Percentiles rank a stretch among this genome's conserved stretches.
These are phyloP conservation scores for Huntiella bhutanensis DNA, from an alignment of 2,329 filamentous ascomycete species.

Conservation along the genomic window DNA sequence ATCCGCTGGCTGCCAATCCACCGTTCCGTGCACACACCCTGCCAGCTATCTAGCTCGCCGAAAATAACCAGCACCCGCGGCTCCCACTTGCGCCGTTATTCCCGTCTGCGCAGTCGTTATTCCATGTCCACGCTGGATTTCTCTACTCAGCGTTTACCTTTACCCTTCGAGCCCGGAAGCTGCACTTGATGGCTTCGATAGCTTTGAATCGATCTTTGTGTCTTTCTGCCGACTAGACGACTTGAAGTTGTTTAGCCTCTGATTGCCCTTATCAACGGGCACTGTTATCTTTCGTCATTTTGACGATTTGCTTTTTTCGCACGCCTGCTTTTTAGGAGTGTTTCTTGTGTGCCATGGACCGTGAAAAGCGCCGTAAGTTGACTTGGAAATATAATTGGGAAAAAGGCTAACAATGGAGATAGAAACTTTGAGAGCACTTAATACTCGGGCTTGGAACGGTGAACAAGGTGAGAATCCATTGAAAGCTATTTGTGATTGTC, in stretches of 20 bases:
- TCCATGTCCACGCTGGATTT: conserved; percentile 10
- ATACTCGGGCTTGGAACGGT: conserved; percentile 73
- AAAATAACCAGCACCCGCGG: not conserved
- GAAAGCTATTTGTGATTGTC: conserved; percentile 11
- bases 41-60: not conserved
- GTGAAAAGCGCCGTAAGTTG: conserved; percentile 11
- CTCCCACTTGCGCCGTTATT: not conserved
- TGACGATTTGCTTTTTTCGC: not conserved
- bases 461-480: conserved; percentile 46
- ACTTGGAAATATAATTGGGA: conserved; percentile 5
- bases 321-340: conserved; percentile 4
- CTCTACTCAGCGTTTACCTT: conserved; percentile 9
- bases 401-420: conserved; percentile 42
- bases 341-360: conserved; percentile 12
- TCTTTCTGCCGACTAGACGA: not conserved
- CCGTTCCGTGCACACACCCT: too few species aligned
- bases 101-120: not conserved
- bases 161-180: conserved; percentile 9
- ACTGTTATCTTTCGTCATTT: not conserved
- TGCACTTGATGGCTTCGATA: conserved; percentile 9
- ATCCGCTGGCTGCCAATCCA: not conserved
- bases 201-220: conserved; percentile 1
- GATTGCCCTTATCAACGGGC: not conserved
- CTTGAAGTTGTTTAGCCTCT: not conserved
- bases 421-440: conserved; percentile 53